Evolutionary conservation across 805 yeast genomes (phyloP), one percentile per base, ranked within the genome.

Genomic region (Komagataella populi): DNA sequence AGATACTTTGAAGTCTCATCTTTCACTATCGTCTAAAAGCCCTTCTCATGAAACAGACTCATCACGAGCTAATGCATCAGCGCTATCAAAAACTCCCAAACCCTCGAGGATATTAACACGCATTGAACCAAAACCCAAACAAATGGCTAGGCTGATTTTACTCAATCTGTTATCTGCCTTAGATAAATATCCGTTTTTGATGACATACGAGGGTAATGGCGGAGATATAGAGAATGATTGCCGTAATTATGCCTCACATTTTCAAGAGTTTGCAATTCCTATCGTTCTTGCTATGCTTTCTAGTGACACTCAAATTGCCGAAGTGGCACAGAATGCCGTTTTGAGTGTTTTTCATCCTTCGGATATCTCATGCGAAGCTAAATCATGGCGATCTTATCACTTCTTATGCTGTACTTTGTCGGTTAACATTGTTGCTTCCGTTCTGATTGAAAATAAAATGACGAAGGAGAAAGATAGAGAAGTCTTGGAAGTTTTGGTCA

Each of bases 401-500:
- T 30, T 30, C 8, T 8, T 30, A 30, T 30, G 14, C 14, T 30
- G 39, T 8, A 30, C 39, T 10, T n/a, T 30, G 14, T 30, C 39
- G 2, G 39, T 30, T 8, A 30, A 30, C 14, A 30, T 30, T 30
- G 39, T 30, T 30, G 39, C 39, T 4, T 30, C 39, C 6, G 39
- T 30, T 14, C 14, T 30, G 4, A 30, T 30, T 30, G 39, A 30
- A 30, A 30, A 30, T 6, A 30, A 30, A 14, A 30, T 57, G 4
- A 18, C 48, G 5, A 44, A n/a, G 4, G 23, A 36, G 5, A 55
- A 57, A 17, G 54, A 62, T 16, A 71, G 70, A 16, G 61, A 64
- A 36, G 51, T 70, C 4, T 55, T 76, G 50, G 71, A 67, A 49
- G 63, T 73, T 23, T 57, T 74, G 36, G 67, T 68, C 5, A 64